phyloP scores from a whole-genome alignment of 2,329 filamentous ascomycete genomes.

The Pseudogymnoascus sp. region DNA sequence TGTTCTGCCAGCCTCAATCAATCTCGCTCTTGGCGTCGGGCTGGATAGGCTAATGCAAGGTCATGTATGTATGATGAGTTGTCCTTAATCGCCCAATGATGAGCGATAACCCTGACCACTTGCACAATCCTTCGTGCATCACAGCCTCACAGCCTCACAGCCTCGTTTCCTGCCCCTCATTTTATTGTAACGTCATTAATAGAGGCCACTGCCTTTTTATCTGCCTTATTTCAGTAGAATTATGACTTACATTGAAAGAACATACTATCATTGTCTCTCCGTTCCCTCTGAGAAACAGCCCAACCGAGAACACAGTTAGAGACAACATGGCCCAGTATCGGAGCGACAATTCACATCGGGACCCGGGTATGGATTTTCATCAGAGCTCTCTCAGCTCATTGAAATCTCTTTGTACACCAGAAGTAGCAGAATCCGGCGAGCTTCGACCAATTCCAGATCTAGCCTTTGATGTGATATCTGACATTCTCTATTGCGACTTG shows the following conservation, averaged over 20 bases:
- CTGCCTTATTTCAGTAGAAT: neutral
- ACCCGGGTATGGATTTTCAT: neutral
- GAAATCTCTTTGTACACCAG: neutral
- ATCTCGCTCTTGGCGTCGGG: neutral
- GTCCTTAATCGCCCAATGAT: neutral
- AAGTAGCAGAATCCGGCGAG: neutral
- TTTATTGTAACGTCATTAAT: neutral
- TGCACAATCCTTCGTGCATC: neutral
- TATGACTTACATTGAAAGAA: neutral
- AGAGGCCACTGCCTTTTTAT: neutral
- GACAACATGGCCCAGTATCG: neutral
- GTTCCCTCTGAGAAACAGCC: neutral
- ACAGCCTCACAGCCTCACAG: neutral
- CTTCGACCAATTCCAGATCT: neutral
- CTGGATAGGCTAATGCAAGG: neutral
- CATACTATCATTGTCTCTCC: neutral
- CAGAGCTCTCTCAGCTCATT: neutral
- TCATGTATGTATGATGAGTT: neutral
- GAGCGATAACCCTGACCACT: neutral
- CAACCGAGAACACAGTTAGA: neutral
- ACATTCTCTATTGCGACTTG: neutral
- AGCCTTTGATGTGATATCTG: neutral
- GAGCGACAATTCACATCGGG: neutral
- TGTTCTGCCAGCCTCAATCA: neutral
- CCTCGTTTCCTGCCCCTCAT: neutral